Evolutionary conservation across 148 eudicot species (phyloP), one percentile per base, ranked within the genome.

Genomic region (Persicaria maculosa): DNA sequence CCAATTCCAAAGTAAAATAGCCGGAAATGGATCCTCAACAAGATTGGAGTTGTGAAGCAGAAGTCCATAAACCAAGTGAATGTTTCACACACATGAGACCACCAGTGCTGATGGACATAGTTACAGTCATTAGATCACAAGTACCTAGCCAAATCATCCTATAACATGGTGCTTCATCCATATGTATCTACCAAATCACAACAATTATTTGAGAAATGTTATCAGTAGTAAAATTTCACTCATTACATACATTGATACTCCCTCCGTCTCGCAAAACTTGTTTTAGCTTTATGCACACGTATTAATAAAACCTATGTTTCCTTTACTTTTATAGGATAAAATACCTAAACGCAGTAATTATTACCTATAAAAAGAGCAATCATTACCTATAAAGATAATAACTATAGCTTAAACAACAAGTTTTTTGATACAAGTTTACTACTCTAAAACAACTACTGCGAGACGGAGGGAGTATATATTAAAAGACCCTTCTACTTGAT

Each of bases 181-280:
- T 57, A 19, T 5, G 9, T 65, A 65, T 40, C 70, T 65, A 40
- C 47, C 45, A 65, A 64, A 65, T 65, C 70, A 65, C 17, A 14
- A 15, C 6, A 58, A 62, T 44, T 36, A 62, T 10, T 62, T 12
- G 15, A 65, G 2, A 40, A 12, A 65, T 65, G 5, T 65, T 36
- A 40, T 14, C 46, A n/a, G 36, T 36, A 19, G 15, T 17, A 65
- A 17, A 36, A 1, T n/a, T 14, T 1, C 62, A 48, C 52, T 31
- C 40, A 2, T 31, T 31, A 31, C 40, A 31, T 31, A 31, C 40
- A 31, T 31, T 1, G 40, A 31, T 31, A n/a, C n/a, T n/a, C n/a
- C n/a, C n/a, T n/a, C n/a, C n/a, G n/a, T n/a, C n/a, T n/a, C n/a
- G n/a, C n/a, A n/a, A n/a, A n/a, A n/a, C 50, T 47, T 47, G 6